Conservation (phyloP, 768 basidiomycete species). For the Lentinus tigrinus region DNA sequence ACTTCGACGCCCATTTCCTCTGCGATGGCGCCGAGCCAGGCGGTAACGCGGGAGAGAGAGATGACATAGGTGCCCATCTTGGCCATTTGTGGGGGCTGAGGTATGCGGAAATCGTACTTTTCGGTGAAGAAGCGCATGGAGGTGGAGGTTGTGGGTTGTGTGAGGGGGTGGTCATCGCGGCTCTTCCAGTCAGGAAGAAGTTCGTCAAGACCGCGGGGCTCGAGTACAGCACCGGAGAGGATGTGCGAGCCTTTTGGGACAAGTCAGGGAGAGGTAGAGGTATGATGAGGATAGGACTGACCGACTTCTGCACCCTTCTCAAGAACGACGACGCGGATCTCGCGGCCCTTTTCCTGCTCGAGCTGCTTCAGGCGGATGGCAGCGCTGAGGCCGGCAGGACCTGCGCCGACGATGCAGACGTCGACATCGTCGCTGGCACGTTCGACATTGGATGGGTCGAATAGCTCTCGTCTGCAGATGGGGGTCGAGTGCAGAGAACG, state of each 20-base stretch:
- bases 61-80: constrained; percentile 93
- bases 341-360: constrained; percentile 72
- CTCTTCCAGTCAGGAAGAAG: constrained; percentile 84
- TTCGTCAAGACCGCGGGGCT: constrained; percentile 88
- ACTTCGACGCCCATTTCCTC: constrained; percentile 90
- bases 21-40: constrained; percentile 86
- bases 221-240: constrained; percentile 92
- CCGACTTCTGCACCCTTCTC: constrained; percentile 96
- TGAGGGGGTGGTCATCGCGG: constrained; percentile 70
- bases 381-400: constrained; percentile 94
- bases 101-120: constrained; percentile 71
- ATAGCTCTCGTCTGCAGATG: constrained; percentile 32
- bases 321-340: constrained; percentile 88
- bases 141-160: constrained; percentile 73
- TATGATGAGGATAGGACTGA: constrained; percentile 36
- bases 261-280: neutral
- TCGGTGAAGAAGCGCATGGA: constrained; percentile 85
- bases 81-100: constrained; percentile 96
- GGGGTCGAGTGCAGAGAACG: constrained; percentile 28
- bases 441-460: constrained; percentile 66
- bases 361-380: constrained; percentile 95
- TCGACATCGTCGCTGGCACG: constrained; percentile 91
- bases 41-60: constrained; percentile 83
- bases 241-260: constrained; percentile 77
- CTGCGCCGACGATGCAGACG: constrained; percentile 95